Base-by-base conservation (phyloP, 805 yeast species). In the Candida cerambycidarum region DNA sequence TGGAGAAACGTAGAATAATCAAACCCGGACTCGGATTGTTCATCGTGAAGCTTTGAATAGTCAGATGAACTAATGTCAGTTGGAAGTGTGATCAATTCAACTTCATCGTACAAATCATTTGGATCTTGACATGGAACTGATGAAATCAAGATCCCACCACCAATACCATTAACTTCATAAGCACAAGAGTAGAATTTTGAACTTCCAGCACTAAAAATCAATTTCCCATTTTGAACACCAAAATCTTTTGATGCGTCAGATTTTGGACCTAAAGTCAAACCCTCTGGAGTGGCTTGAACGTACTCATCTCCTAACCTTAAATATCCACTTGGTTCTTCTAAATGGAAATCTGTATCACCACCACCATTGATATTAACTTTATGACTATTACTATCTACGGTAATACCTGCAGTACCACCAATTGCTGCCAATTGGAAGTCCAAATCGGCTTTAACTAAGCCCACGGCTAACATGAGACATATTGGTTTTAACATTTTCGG, bases 291-390 rank as follows among this genome's bases (percentile, higher is more conserved):
- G 24, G 50, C 33, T 14, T 42, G 27, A n/a, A 61, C 47, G 41
- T 51, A 50, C 30, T 52, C 27, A 30, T 58, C 63, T 23, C 43
- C 47, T 39, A 52, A 52, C 11, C 46, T 35, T 15, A 56, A 45
- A 54, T 50, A 61, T 7, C 69, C 69, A 37, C 56, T 45, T 27
- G 70, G 68, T 39, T 59, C 61, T 35, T 51, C 45, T 51, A 65
- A 62, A 39, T 38, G 34, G 48, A 58, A 56, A 32, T 27, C 24
- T 5, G 13, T 15, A 6, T n/a, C 11, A 8, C 35, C 35, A 27
- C 29, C 23, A 8, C 35, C 33, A 16, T 43, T 47, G 18, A 25
- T 44, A 33, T 42, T 40, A 21, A 43, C 34, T 5, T 15, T 57
- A 41, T 54, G 38, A 6, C 28, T 21, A 34, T 56, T 59, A 23